These are phyloP conservation scores for Trichoderma asperellum DNA, from an alignment of 2,329 filamentous ascomycete genomes.

Conservation along the genomic window DNA sequence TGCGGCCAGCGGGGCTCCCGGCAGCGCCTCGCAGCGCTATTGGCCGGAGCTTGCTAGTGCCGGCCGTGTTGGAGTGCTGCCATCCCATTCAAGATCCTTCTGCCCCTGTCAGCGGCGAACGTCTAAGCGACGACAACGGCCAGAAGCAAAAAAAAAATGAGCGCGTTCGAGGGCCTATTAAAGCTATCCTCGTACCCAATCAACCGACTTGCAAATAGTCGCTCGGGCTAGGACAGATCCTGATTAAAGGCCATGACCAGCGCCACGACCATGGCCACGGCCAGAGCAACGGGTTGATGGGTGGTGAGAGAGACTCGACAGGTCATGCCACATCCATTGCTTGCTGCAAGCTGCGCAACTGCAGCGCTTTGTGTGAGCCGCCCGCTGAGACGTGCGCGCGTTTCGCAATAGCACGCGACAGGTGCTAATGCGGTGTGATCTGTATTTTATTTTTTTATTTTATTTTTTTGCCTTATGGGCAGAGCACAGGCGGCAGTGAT, in stretches of 20 bases:
- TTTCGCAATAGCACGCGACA: constrained; percentile 11
- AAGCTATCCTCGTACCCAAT: neutral
- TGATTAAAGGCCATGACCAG: neutral
- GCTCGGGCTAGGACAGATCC: neutral
- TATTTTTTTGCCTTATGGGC: neutral
- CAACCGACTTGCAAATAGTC: neutral
- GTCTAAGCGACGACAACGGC: neutral
- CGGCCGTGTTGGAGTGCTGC: neutral
- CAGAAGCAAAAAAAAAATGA: neutral
- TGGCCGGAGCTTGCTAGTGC: neutral
- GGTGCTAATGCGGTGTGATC: neutral
- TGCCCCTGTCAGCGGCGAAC: constrained; percentile 1
- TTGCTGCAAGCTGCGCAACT: neutral
- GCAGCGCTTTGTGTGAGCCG: neutral
- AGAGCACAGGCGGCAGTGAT: neutral
- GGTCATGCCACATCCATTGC: neutral
- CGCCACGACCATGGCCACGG: neutral
- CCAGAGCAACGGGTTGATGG: neutral
- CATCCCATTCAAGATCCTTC: neutral
- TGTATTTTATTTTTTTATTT: neutral
- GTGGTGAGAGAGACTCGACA: neutral
- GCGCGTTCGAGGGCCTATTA: neutral
- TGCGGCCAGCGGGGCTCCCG: constrained; percentile 15
- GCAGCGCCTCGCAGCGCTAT: constrained; percentile 14
- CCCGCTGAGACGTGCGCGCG: constrained; percentile 3